Evolutionary conservation across 2,329 filamentous ascomycete genomes (phyloP), one percentile per base, ranked within the genome.

Genomic region (Trichoderma sp.): DNA sequence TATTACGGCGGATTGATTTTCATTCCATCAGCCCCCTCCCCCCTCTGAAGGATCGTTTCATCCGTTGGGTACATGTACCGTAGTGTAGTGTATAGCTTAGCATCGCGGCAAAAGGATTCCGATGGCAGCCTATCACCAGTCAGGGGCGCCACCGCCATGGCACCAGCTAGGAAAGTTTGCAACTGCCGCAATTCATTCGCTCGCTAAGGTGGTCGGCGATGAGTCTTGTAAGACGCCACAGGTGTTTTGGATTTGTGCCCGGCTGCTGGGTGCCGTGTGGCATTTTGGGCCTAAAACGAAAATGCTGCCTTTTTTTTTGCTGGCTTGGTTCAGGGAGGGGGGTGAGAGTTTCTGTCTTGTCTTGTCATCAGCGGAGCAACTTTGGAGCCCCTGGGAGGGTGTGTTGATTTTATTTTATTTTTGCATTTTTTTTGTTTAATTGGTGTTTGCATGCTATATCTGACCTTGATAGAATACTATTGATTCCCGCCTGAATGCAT

Each of bases 191-290:
- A 59, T n/a, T 34, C 30, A 59, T 34, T 59, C 57, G 57, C 57
- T 59, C 57, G 57, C 30, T 59, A 15, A 11, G 57, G n/a, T 50
- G n/a, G 43, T 50, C 43, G 43, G 47, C 20, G 47, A 23, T 53
- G 57, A 32, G 32, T 32, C 57, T 67, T 55, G 64, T 67, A 67
- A 67, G 64, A 67, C 64, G 64, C 64, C 64, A 67, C 64, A 26
- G 47, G 26, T 26, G 47, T 36, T 57, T 57, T 57, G 30, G 64
- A 67, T 67, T 67, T 55, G 64, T 57, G 64, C 64, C 64, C 30
- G 64, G 47, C 64, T 67, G 47, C 47, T 57, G 30, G 63, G 47
- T 67, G 64, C 64, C 64, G 64, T 57, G 30, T 57, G 32, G 30
- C 61, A 26, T 47, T 47, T n/a, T 28, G 39, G 34, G 36, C 61